Evolutionary conservation across 1,139 yeast genomes (phyloP), one percentile per base, ranked within the genome.

Genomic region (Sugiyamaella paludigena): DNA sequence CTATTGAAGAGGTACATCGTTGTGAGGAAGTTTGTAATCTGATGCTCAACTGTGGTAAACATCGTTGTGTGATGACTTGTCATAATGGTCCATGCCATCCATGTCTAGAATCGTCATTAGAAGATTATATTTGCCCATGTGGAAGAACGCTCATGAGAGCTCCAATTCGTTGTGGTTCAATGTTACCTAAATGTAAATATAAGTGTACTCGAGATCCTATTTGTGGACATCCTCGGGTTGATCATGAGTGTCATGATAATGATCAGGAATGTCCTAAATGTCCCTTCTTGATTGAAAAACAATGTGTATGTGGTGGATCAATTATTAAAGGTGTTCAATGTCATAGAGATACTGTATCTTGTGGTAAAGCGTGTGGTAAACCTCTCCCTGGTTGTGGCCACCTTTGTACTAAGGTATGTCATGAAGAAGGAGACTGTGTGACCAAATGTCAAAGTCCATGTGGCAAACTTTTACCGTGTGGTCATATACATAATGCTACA

Each of bases 151-250:
- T 84, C 2, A 72, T 88, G 8, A 77, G 77, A 45, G 96, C 96
- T 0, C 98, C 98, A 0, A 89, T 88, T 9, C 74, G 96, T 57
- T 89, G 98, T 70, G 97, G 97, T 10, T 80, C 92, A 0, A 73
- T 70, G 42, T 65, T 81, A 29, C 85, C 92, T 6, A 74, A 73
- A 6, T 89, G 98, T 69, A 74, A 72, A 29, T 77, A 80, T 54
- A 91, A 80, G 54, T 89, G 97, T 67, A 69, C 72, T 2, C 72
- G 89, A 47, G 72, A 70, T 1, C 76, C 78, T 24, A 56, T 67
- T 0, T 89, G 98, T 73, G 96, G 95, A 0, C 98, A 89, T 65
- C 70, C 77, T 7, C 79, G 78, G 11, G 86, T 84, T 61, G 74
- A 77, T 15, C 98, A 89, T 62, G 71, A 75, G 37, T 89, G 98